Percentiles rank a stretch among this genome's conserved stretches.
Evolutionary conservation across 2,329 filamentous ascomycete genomes (phyloP).

Genomic region (Gaeumannomyces tritici): DNA sequence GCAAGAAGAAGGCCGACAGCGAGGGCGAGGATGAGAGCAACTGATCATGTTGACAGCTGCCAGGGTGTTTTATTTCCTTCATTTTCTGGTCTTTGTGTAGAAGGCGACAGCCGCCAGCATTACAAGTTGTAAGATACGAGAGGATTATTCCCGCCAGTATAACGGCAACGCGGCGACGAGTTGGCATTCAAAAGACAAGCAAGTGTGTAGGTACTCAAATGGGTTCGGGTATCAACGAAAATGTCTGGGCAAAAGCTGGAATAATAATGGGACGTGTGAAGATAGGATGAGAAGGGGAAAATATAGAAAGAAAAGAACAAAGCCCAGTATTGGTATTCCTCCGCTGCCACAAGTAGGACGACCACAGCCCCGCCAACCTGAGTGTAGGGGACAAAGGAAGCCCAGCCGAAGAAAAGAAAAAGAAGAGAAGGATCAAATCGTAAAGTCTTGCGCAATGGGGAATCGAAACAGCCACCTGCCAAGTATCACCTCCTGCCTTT

Average conservation of each 20-base stretch:
- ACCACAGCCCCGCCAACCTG: neutral
- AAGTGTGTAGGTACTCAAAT: neutral
- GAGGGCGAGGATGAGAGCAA: slow-evolving; percentile 6
- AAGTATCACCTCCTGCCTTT: slow-evolving; percentile 19
- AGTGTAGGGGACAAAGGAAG: neutral
- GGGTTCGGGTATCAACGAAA: neutral
- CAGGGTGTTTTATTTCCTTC: neutral
- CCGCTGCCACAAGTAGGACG: too few species aligned
- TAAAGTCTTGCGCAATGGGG: slow-evolving; percentile 5
- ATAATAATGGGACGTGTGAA: neutral
- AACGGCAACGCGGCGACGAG: too few species aligned
- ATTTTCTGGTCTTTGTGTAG: neutral
- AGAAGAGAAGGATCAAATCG: neutral
- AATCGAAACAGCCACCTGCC: neutral
- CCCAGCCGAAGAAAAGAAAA: too few species aligned
- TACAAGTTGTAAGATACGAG: neutral
- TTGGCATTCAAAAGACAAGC: neutral
- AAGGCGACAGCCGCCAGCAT: too few species aligned
- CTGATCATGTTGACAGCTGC: neutral
- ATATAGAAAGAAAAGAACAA: too few species aligned
- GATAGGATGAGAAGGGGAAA: neutral
- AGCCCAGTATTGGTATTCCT: too few species aligned
- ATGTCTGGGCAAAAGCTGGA: neutral
- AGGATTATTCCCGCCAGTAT: neutral
- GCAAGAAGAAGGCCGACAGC: slow-evolving; percentile 17